These are phyloP conservation scores for Colletotrichum sp. DNA, from an alignment of 2,329 filamentous ascomycete species.

Conservation along the genomic window DNA sequence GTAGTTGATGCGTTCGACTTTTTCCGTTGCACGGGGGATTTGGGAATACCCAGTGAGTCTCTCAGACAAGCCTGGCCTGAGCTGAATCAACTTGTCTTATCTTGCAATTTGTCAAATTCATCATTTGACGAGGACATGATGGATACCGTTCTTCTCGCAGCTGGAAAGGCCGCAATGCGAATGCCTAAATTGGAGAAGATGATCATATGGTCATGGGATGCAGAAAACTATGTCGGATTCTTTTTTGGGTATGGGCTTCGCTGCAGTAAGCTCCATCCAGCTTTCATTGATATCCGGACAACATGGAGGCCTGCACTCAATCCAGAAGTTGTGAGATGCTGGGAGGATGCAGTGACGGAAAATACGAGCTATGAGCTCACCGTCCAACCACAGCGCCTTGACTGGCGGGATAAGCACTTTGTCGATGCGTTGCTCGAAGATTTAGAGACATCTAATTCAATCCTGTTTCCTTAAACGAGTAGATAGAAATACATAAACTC, in stretches of 20 bases:
- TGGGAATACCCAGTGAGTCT: not conserved
- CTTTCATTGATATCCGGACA: not conserved
- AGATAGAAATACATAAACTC: not conserved
- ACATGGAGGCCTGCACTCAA: not conserved
- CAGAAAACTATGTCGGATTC: not conserved
- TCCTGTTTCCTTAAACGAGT: not conserved
- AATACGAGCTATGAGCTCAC: not conserved
- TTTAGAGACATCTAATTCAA: not conserved
- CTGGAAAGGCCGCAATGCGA: not conserved
- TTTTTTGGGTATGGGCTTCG: not conserved
- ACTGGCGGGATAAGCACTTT: not conserved
- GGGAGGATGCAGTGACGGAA: not conserved
- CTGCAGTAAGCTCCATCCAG: not conserved
- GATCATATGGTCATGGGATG: not conserved
- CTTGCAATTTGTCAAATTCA: not conserved
- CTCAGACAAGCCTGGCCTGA: not conserved
- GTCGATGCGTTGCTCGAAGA: not conserved
- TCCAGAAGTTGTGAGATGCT: not conserved
- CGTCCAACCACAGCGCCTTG: not conserved
- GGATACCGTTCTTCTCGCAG: not conserved
- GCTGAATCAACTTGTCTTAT: not conserved
- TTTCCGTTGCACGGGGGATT: not conserved
- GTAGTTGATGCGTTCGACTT: not conserved
- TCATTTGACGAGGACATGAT: not conserved
- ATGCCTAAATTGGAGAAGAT: not conserved